Evolutionary conservation across 495 filamentous ascomycete genomes (phyloP).

Genomic region (Aspergillus panamensis): DNA sequence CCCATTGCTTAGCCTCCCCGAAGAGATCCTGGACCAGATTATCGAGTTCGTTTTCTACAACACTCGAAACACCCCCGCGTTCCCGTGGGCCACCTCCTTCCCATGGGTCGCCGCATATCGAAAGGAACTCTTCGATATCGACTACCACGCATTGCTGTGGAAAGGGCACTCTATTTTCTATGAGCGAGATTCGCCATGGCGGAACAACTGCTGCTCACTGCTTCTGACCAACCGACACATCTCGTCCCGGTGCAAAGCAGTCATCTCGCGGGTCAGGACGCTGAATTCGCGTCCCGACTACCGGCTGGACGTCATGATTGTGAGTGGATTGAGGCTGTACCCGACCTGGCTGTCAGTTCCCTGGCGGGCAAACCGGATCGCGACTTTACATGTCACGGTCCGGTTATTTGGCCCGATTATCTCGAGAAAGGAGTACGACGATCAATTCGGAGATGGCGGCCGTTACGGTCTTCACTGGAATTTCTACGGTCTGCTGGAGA

Average conservation of each 20-base stretch:
- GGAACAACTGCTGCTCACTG: not conserved
- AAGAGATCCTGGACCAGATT: not conserved
- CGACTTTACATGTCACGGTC: slow-evolving; percentile 10
- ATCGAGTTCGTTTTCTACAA: not conserved
- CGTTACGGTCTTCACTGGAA: slow-evolving; percentile 17
- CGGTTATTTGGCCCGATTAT: slow-evolving; percentile 19
- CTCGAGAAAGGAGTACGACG: not conserved
- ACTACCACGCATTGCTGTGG: not conserved
- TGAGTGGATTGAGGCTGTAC: slow-evolving; percentile 13
- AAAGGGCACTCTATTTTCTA: not conserved
- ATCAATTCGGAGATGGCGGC: slow-evolving; percentile 10
- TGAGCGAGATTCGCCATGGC: not conserved
- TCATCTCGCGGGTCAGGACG: not conserved
- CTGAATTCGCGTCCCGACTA: not conserved
- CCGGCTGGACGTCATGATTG: slow-evolving; percentile 15
- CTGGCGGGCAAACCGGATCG: slow-evolving; percentile 12
- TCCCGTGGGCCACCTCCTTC: not conserved
- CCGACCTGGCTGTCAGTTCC: slow-evolving; percentile 23
- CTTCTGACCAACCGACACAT: not conserved
- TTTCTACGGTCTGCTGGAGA: slow-evolving; percentile 21
- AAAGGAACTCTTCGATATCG: not conserved
- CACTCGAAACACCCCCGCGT: not conserved
- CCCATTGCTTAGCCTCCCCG: not conserved
- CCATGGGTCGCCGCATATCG: too few relatives aligned
- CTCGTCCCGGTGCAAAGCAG: not conserved